Evolutionary conservation across 1,284 basidiomycete species (phyloP).

Genomic region (Puccinia triticina): DNA sequence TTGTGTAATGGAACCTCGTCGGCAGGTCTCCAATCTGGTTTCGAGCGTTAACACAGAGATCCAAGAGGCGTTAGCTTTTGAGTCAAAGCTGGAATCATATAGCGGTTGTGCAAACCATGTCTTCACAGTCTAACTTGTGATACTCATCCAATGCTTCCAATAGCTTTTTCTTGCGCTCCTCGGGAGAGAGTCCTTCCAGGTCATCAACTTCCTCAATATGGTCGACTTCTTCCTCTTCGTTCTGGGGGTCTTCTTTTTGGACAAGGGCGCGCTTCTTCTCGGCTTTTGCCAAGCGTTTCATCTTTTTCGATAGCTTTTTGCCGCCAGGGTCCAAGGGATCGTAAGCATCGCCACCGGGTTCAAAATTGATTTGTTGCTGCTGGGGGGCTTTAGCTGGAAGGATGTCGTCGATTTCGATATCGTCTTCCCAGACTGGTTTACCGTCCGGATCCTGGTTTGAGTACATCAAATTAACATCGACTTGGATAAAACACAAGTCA

Average conservation of each 20-base stretch:
- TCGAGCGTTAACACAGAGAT: constrained; percentile 30
- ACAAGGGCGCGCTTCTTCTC: constrained; percentile 60
- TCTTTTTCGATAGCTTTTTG: constrained; percentile 52
- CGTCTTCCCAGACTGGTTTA: constrained; percentile 87
- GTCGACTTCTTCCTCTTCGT: constrained; percentile 75
- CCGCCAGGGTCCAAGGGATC: constrained; percentile 54
- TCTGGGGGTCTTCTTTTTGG: constrained; percentile 61
- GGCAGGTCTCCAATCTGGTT: constrained; percentile 80
- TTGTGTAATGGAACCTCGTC: constrained; percentile 89
- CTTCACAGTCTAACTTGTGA: constrained; percentile 89
- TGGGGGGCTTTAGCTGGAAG: constrained; percentile 61
- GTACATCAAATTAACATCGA: not conserved
- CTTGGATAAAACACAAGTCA: not conserved
- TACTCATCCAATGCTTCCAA: constrained; percentile 88
- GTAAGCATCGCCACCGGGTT: constrained; percentile 55
- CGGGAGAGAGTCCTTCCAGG: constrained; percentile 59
- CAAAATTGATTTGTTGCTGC: constrained; percentile 55
- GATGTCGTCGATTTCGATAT: constrained; percentile 78
- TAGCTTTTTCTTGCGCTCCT: constrained; percentile 63
- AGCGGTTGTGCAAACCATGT: constrained; percentile 69
- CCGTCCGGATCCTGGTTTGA: constrained; percentile 64
- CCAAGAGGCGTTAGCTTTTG: not conserved
- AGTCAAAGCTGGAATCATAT: not conserved
- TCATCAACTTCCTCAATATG: constrained; percentile 59
- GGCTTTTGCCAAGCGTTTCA: constrained; percentile 60